A percentile compares a stretch with the other conserved stretches of the same genome.
phyloP scores from a whole-genome alignment of 441 rosid genomes.

The Pelargonium myrrhifolium region DNA sequence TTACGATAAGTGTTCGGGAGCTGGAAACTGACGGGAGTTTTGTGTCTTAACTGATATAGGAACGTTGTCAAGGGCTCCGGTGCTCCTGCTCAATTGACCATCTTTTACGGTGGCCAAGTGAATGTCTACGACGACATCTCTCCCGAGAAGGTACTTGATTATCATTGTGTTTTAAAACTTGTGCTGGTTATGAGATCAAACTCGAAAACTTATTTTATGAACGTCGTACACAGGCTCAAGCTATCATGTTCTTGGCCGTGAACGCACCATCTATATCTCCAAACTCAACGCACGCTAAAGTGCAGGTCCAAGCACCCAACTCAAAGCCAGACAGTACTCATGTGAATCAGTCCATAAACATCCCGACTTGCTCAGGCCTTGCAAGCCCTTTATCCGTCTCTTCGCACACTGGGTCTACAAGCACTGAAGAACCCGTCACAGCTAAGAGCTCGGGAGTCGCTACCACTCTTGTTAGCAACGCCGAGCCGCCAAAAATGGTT shows the following conservation, averaged over 20 bases:
- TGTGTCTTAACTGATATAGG: constrained; percentile 10
- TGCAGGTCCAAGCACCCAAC: constrained; percentile 29
- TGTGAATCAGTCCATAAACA: constrained; percentile 27
- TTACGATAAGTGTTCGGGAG: constrained; percentile 1
- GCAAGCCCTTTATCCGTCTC: constrained; percentile 43
- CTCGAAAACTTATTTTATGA: neutral
- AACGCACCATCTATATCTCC: constrained; percentile 32
- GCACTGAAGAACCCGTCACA: constrained; percentile 34
- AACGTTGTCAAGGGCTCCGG: constrained; percentile 27
- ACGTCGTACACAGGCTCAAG: constrained; percentile 49
- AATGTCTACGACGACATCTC: constrained; percentile 53
- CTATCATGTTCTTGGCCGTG: constrained; percentile 66
- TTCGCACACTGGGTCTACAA: constrained; percentile 45
- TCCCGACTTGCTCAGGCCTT: constrained; percentile 29
- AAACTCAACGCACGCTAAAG: constrained; percentile 24
- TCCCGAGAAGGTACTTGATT: constrained; percentile 49
- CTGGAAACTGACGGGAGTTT: constrained; percentile 7
- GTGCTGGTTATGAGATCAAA: neutral
- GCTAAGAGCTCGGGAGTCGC: constrained; percentile 32
- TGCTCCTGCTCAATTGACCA: constrained; percentile 46
- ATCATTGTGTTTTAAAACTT: neutral
- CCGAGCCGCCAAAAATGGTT: constrained; percentile 29
- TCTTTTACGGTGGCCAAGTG: constrained; percentile 60
- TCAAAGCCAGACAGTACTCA: constrained; percentile 27
- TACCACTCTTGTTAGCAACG: constrained; percentile 32